Conservation (phyloP, 169 alveolate genomes). For the Nephromyces sp. region DNA sequence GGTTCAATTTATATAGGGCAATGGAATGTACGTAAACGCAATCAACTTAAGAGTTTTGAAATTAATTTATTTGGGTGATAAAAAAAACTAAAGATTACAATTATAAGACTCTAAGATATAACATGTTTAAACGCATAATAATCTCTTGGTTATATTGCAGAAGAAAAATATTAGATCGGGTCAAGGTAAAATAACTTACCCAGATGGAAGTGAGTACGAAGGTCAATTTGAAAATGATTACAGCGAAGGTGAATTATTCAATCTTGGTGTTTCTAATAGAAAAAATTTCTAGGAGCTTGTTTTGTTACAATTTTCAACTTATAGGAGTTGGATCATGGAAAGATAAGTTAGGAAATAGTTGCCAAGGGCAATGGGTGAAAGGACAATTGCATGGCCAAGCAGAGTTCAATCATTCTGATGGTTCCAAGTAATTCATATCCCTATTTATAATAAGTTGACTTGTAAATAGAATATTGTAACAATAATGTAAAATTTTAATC, state of each 20-base stretch:
- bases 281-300: no score
- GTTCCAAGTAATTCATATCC: slow-evolving; percentile 36
- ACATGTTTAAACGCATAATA: no score
- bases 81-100: no score
- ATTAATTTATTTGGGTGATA: no score
- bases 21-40: neutral
- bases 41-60: neutral
- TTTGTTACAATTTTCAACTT: no score
- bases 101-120: no score
- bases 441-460: neutral
- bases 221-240: slow-evolving; percentile 27
- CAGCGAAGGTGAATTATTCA: neutral
- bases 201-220: slow-evolving; percentile 55
- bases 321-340: slow-evolving; percentile 15
- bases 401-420: slow-evolving; percentile 17
- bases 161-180: slow-evolving; percentile 39
- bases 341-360: slow-evolving; percentile 23
- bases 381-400: slow-evolving; percentile 52
- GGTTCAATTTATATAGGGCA: neutral
- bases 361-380: slow-evolving; percentile 66
- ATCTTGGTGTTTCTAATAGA: no score
- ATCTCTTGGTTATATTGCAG: no score
- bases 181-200: slow-evolving; percentile 38
- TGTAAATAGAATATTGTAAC: neutral
- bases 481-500: neutral